Evolutionary conservation across 176 grass and related monocot genomes (phyloP).

Genomic region (Zizania latifolia): DNA sequence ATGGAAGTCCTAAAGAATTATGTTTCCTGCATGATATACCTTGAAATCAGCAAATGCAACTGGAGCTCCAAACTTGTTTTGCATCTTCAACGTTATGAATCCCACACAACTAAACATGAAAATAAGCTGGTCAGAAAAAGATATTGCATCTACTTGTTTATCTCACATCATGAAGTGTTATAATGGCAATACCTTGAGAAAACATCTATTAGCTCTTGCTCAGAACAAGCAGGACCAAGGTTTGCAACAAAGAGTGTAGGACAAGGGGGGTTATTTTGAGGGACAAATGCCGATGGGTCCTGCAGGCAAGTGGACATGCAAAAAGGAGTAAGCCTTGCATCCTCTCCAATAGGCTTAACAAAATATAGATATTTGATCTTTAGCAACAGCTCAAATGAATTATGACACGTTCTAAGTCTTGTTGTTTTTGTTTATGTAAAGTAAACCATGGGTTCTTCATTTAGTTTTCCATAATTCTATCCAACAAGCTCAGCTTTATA

Average conservation of each 20-base stretch:
- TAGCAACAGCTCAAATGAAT: background rate
- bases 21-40: slow-evolving; percentile 35
- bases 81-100: slow-evolving; percentile 87
- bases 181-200: slow-evolving; percentile 62
- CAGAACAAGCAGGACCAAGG: slow-evolving; percentile 65
- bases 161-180: background rate
- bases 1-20: background rate
- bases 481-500: background rate
- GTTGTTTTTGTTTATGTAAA: background rate
- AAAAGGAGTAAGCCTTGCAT: background rate
- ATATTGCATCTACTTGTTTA: background rate
- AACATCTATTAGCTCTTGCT: slow-evolving; percentile 72
- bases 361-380: background rate
- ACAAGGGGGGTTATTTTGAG: slow-evolving; percentile 75
- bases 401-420: background rate
- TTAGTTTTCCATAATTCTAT: background rate
- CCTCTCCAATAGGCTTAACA: background rate
- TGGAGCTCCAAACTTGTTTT: slow-evolving; percentile 73
- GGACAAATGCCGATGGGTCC: slow-evolving; percentile 49
- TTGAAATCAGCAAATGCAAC: slow-evolving; percentile 97
- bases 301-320: slow-evolving; percentile 19
- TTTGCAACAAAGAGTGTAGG: slow-evolving; percentile 92
- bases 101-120: slow-evolving; percentile 54
- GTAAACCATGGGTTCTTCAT: background rate
- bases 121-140: slow-evolving; percentile 19